Conservation (phyloP, 2,329 filamentous ascomycete species). For the Corniculantispora saksenae region DNA sequence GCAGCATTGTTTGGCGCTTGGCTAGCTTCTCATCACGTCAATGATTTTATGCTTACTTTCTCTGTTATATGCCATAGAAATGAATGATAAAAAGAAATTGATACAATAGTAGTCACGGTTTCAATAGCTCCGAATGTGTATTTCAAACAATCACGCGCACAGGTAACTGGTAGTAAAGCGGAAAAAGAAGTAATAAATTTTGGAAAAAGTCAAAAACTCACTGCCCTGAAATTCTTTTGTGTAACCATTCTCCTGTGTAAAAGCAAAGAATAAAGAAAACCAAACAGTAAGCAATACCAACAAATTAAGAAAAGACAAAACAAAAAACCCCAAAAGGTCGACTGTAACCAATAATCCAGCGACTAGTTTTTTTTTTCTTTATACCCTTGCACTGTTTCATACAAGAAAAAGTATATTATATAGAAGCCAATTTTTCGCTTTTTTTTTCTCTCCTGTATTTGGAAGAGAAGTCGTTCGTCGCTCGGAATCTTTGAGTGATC, state of each 20-base stretch:
- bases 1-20: conserved; percentile 12
- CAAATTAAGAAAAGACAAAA: not conserved
- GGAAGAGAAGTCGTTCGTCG: not conserved
- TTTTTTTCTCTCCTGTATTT: not conserved
- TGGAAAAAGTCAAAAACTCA: not conserved
- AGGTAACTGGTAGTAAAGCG: not conserved
- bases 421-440: not conserved
- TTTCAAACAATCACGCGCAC: not conserved
- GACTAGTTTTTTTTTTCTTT: not conserved
- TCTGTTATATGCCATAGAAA: not conserved
- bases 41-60: not conserved
- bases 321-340: not conserved
- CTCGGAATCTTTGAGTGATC: not conserved
- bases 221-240: conserved; percentile 17
- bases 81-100: no score
- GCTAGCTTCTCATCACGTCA: conserved; percentile 4
- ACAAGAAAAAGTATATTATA: not conserved
- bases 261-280: conserved; percentile 2
- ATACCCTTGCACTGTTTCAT: not conserved
- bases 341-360: not conserved
- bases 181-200: not conserved
- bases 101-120: not conserved
- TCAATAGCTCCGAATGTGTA: no score
- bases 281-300: not conserved
- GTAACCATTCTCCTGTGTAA: conserved; percentile 18